phyloP scores from a whole-genome alignment of 2,329 filamentous ascomycete genomes.

The Fusarium decemcellulare region DNA sequence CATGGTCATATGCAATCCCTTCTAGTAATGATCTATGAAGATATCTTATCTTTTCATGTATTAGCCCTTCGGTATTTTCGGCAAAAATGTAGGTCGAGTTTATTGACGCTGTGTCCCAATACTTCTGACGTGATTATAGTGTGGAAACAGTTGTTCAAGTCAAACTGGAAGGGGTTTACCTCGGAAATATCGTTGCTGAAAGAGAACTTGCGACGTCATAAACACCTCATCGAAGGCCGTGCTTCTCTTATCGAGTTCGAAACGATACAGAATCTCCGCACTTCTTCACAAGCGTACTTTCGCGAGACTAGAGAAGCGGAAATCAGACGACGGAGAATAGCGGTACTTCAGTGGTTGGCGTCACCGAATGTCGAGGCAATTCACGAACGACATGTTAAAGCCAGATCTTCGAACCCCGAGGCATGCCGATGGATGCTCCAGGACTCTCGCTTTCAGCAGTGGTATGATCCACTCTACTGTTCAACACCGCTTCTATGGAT shows the following conservation, averaged over 20 bases:
- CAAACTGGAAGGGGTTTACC: not conserved
- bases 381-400: not conserved
- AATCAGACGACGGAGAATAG: not conserved
- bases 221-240: not conserved
- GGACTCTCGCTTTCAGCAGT: not conserved
- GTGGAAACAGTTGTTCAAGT: not conserved
- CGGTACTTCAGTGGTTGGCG: not conserved
- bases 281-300: not conserved
- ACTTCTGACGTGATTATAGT: not conserved
- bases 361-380: not conserved
- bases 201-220: not conserved
- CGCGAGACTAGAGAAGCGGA: not conserved
- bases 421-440: not conserved
- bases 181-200: not conserved
- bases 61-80: not conserved
- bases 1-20: not conserved
- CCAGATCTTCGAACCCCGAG: not conserved
- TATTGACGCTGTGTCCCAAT: not conserved
- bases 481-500: not conserved
- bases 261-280: not conserved
- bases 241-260: not conserved
- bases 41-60: not conserved
- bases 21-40: not conserved
- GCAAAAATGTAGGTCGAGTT: not conserved
- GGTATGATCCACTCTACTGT: not conserved